Evolutionary conservation across 805 yeast genomes (phyloP).

Genomic region (Yamadazyma insecticola): DNA sequence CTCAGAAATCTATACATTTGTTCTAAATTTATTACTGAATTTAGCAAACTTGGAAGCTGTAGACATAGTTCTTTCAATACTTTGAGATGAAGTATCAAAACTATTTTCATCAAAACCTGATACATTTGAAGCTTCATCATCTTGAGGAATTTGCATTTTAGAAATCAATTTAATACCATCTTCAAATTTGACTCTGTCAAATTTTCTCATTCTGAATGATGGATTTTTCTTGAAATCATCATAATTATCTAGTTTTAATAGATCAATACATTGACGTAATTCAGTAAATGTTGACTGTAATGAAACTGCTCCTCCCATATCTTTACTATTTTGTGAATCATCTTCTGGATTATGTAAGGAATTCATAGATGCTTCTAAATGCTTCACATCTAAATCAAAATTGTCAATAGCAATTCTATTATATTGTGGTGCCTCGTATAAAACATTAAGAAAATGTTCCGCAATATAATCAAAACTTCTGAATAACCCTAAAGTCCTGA

Average conservation of each 20-base stretch:
- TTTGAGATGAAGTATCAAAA: conserved; percentile 7
- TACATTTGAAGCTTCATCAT: conserved; percentile 8
- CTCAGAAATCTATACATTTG: no score
- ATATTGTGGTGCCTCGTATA: conserved; percentile 51
- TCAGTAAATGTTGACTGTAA: conserved; percentile 72
- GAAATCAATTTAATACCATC: conserved; percentile 59
- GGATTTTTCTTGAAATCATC: conserved; percentile 58
- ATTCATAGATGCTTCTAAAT: conserved; percentile 57
- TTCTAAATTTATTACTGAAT: conserved; percentile 18
- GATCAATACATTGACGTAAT: conserved; percentile 72
- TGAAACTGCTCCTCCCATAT: conserved; percentile 39
- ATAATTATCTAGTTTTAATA: conserved; percentile 59
- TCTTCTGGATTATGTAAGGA: conserved; percentile 24
- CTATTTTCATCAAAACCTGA: conserved; percentile 8
- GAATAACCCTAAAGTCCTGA: conserved; percentile 74
- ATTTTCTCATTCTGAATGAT: conserved; percentile 44
- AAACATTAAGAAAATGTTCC: conserved; percentile 56
- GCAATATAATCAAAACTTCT: conserved; percentile 85
- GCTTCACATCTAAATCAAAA: conserved; percentile 75
- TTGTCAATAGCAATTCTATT: conserved; percentile 62
- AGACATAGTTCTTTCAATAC: conserved; percentile 18
- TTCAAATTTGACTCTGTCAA: conserved; percentile 69
- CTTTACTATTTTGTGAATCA: conserved; percentile 11
- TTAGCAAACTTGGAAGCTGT: conserved; percentile 30
- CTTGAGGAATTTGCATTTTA: conserved; percentile 41